These are phyloP conservation scores for Cyberlindnera saturnus DNA, from an alignment of 805 yeast species.

Conservation along the genomic window DNA sequence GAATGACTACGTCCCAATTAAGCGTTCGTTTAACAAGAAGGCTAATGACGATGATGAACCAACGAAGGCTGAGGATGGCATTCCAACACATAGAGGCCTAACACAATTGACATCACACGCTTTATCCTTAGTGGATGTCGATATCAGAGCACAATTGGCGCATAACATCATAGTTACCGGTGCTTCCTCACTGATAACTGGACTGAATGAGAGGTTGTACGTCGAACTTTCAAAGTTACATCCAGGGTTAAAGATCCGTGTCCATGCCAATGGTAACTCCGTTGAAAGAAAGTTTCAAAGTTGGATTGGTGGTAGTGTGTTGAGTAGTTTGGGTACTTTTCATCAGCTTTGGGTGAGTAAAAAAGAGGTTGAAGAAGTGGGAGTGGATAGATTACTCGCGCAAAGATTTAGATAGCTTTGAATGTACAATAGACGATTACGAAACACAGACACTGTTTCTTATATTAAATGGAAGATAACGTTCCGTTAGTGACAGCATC, in stretches of 20 bases:
- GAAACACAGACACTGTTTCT: not conserved
- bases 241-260: constrained; percentile 81
- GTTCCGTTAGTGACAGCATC: constrained; percentile 8
- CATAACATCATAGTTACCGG: constrained; percentile 88
- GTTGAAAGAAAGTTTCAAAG: constrained; percentile 74
- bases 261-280: constrained; percentile 74
- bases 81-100: constrained; percentile 37
- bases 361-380: constrained; percentile 83
- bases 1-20: constrained; percentile 70
- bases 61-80: constrained; percentile 24
- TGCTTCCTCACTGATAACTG: constrained; percentile 74
- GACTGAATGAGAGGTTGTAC: constrained; percentile 70
- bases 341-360: constrained; percentile 93
- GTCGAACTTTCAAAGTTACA: constrained; percentile 61
- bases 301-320: constrained; percentile 90
- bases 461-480: not conserved
- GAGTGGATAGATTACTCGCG: constrained; percentile 70
- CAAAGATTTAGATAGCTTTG: constrained; percentile 67
- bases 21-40: constrained; percentile 40
- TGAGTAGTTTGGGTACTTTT: constrained; percentile 86
- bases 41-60: constrained; percentile 25
- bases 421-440: not conserved
- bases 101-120: constrained; percentile 55
- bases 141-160: constrained; percentile 77
- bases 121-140: constrained; percentile 63